These are phyloP conservation scores for Porphyrellus cyaneotinctus DNA, from an alignment of 768 basidiomycete species.

Conservation along the genomic window DNA sequence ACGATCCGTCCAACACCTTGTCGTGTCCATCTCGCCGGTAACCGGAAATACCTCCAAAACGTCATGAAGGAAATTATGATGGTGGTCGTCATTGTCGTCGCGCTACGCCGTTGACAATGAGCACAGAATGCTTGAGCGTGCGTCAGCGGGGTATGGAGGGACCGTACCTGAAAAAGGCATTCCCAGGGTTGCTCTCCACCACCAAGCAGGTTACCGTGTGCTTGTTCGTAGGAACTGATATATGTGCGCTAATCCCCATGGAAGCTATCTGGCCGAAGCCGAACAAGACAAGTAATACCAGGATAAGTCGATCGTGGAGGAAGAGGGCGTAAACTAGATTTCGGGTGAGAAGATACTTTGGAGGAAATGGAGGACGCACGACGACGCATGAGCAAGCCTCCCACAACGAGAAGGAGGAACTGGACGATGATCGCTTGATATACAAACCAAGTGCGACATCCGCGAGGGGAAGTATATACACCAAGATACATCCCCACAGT, in stretches of 20 bases:
- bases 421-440: slow-evolving; percentile 17
- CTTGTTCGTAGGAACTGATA: slow-evolving; percentile 4
- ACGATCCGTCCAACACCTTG: slow-evolving; percentile 4
- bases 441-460: slow-evolving; percentile 16
- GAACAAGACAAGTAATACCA: slow-evolving; percentile 8
- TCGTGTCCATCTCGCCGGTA: slow-evolving; percentile 11
- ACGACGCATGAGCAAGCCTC: slow-evolving; percentile 17
- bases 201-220: slow-evolving; percentile 18
- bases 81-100: slow-evolving; percentile 18
- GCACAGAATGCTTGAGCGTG: background rate
- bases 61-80: slow-evolving; percentile 16
- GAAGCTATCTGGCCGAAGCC: slow-evolving; percentile 9
- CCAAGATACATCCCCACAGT: slow-evolving; percentile 17
- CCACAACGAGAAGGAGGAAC: slow-evolving; percentile 7
- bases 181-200: slow-evolving; percentile 8
- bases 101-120: background rate
- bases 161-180: slow-evolving; percentile 19
- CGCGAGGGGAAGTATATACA: background rate
- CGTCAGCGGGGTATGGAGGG: background rate
- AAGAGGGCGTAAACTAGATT: slow-evolving; percentile 20
- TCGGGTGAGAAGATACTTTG: background rate
- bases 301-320: slow-evolving; percentile 4
- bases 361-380: slow-evolving; percentile 8
- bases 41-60: slow-evolving; percentile 14
- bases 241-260: slow-evolving; percentile 16